phyloP scores from a whole-genome alignment of 257 asterid genomes.

The Fraxinus americana region DNA sequence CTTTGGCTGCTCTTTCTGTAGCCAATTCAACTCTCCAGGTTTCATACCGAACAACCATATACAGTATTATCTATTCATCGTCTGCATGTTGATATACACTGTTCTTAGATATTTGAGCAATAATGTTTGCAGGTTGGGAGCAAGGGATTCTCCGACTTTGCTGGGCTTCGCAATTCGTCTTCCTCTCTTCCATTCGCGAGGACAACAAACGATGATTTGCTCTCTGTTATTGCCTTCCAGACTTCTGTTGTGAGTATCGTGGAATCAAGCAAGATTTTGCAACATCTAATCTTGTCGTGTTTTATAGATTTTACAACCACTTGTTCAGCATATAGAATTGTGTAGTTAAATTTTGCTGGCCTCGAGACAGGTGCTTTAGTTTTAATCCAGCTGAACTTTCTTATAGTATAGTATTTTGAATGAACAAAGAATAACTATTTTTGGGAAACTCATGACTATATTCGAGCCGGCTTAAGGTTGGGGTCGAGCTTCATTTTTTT shows the following conservation, averaged over 20 bases:
- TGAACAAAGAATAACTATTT: too few species aligned
- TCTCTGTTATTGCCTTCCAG: constrained; percentile 70
- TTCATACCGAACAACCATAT: neutral
- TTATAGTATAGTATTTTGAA: too few species aligned
- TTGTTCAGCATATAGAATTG: neutral
- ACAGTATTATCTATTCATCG: neutral
- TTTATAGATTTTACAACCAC: neutral
- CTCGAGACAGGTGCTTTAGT: neutral
- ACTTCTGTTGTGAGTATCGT: constrained; percentile 72
- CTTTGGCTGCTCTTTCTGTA: constrained; percentile 78
- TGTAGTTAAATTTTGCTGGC: neutral
- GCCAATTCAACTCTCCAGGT: constrained; percentile 87
- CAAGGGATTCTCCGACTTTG: constrained; percentile 83
- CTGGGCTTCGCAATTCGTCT: constrained; percentile 76
- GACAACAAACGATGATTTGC: constrained; percentile 62
- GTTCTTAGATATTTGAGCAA: neutral
- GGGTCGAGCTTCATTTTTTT: too few species aligned
- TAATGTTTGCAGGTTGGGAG: constrained; percentile 61
- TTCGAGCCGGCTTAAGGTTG: too few species aligned
- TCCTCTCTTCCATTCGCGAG: constrained; percentile 57
- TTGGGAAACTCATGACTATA: too few species aligned
- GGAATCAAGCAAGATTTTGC: neutral
- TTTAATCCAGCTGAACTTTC: neutral
- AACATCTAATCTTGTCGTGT: neutral
- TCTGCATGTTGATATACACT: neutral